Evolutionary conservation across 345 rosid species (phyloP).

Genomic region (Bruguiera parviflora): DNA sequence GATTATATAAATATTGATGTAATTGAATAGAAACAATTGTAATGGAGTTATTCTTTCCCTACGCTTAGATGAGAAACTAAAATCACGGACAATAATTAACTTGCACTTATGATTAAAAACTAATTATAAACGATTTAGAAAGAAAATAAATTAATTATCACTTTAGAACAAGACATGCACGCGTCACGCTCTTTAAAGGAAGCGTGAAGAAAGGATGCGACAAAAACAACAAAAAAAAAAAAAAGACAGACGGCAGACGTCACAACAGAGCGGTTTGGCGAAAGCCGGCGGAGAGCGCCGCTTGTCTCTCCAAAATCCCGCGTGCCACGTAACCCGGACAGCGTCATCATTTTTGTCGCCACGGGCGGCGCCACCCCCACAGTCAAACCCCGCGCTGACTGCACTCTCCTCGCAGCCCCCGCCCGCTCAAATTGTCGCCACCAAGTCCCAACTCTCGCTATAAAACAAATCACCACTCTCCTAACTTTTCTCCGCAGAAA

Average conservation of each 20-base stretch:
- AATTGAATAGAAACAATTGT: no score
- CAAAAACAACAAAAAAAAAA: background rate
- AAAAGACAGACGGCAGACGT: background rate
- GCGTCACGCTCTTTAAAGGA: background rate
- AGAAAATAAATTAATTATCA: background rate
- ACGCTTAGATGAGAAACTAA: no score
- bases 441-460: background rate
- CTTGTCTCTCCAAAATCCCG: conserved; percentile 41
- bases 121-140: no score
- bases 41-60: no score
- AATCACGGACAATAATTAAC: no score
- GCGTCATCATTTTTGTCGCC: conserved; percentile 30
- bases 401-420: background rate
- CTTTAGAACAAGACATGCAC: conserved; percentile 8
- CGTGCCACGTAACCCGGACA: conserved; percentile 48
- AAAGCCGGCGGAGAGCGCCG: conserved; percentile 44
- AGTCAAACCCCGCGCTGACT: conserved; percentile 41
- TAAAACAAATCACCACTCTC: no score
- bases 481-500: background rate
- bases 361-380: conserved; percentile 39
- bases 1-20: no score
- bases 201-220: conserved; percentile 3
- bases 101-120: no score
- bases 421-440: no score
- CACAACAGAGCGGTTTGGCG: conserved; percentile 25